phyloP scores from a whole-genome alignment of 352 stramenopile species.

The Globisporangium canariense region DNA sequence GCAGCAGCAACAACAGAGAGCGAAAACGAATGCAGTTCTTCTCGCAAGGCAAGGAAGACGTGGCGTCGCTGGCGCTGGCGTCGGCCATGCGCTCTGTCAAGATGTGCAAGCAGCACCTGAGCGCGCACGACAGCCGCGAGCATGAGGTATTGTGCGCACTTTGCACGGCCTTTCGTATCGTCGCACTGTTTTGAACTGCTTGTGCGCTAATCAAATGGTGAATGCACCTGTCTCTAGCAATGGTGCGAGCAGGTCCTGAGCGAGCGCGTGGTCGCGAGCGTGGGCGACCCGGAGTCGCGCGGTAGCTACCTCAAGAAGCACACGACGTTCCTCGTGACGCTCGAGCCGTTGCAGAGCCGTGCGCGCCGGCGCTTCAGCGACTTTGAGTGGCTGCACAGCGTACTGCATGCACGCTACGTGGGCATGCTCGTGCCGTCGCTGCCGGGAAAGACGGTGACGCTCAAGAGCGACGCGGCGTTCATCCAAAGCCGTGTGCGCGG shows the following conservation, averaged over 20 bases:
- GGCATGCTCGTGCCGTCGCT: constrained; percentile 65
- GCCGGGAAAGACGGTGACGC: constrained; percentile 55
- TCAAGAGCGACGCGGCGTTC: constrained; percentile 49
- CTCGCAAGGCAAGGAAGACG: constrained; percentile 26
- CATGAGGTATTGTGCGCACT: constrained; percentile 23
- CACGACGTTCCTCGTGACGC: constrained; percentile 61
- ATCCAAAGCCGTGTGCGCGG: constrained; percentile 60
- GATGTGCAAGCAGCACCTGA: constrained; percentile 22
- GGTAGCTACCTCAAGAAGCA: constrained; percentile 71
- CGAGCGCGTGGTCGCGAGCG: constrained; percentile 14
- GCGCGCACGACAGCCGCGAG: constrained; percentile 22
- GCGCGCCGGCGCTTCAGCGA: constrained; percentile 68
- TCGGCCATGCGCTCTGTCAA: constrained; percentile 33
- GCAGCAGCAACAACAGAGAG: background rate
- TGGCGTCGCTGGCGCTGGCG: constrained; percentile 24
- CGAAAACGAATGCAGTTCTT: constrained; percentile 39
- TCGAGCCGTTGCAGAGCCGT: constrained; percentile 22
- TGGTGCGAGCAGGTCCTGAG: constrained; percentile 14
- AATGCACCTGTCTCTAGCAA: background rate
- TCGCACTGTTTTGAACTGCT: background rate
- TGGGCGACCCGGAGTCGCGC: constrained; percentile 51
- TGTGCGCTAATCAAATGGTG: background rate
- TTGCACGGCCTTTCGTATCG: background rate
- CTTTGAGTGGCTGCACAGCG: constrained; percentile 69
- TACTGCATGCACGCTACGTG: constrained; percentile 56